Base-by-base conservation (phyloP, 345 rosid genomes). In the Euphorbia pulcherrima region DNA sequence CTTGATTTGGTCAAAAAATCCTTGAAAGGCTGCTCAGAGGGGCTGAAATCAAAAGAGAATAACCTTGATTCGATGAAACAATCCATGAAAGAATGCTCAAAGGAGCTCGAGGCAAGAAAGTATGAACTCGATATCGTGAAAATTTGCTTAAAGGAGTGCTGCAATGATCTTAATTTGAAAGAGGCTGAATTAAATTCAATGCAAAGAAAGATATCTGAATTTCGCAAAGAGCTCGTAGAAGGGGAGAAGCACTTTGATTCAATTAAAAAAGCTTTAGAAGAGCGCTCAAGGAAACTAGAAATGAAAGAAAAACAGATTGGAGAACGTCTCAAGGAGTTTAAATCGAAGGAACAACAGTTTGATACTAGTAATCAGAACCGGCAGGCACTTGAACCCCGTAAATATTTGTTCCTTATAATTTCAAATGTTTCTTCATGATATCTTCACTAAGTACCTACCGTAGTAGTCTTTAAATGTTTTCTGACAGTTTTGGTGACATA, bases 321-420 rank as follows among this genome's bases (percentile, higher is more conserved):
- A 53, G 72, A n/a, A 57, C 27, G 21, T 40, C 16, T n/a, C 5
- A 51, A 68, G 17, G 70, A 74, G 75, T 68, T 78, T 30, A 65
- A 56, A 39, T 55, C 74, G n/a, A 71, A 74, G 23, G 76, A 74
- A 69, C 14, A 60, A 23, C 65, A 72, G 46, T 6, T 24, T 35
- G 33, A 81, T 76, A 41, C 37, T 44, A 69, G 71, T 64, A 69
- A 62, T 72, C 82, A 75, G 21, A 35, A 67, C 65, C 68, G 68
- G 46, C 75, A 75, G 44, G 59, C 75, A 52, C 78, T 75, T 0
- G 72, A 75, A 69, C 69, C 51, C 18, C 72, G 90, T 86, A 69
- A 26, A 71, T 60, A 48, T 40, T 56, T 35, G 46, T 64, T 64
- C 37, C 23, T 62, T 4, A 9, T 48, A 1, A 18, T 24, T n/a